Evolutionary conservation across 768 basidiomycete species (phyloP), one percentile per base, ranked within the genome.

Genomic region (Tylopilus sp.): DNA sequence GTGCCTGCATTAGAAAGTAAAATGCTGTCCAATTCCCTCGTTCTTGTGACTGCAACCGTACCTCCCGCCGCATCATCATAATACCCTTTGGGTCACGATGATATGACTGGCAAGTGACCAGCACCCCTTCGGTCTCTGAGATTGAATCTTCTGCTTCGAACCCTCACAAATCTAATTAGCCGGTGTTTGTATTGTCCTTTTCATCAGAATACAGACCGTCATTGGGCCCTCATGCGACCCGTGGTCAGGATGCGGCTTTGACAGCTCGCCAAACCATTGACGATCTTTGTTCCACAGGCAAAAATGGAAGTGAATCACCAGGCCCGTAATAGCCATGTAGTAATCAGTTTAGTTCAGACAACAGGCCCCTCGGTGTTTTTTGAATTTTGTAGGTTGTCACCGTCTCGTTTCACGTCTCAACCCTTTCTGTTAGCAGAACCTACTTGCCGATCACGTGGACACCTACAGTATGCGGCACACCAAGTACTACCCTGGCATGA

Each of bases 361-460:
- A 45, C 34, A 31, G 53, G 52, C 54, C 28, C 45, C 6, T 51
- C 63, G 52, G 63, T 45, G 16, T 29, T 54, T n/a, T 59, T 54
- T 50, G 24, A 30, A 52, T 56, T 25, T 48, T 41, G 28, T 53
- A 31, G 48, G 30, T 50, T 65, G 63, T 24, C 22, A 40, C 12
- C 22, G 36, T 24, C 22, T 42, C 40, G 40, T 42, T 42, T 42
- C 40, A 25, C 40, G 40, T 42, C 40, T 21, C 22, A 26, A 17
- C 40, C 24, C 40, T 41, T 41, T 41, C 40, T 25, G 16, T 26
- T 16, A 25, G 17, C 40, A 42, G 24, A 63, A 60, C 63, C 48
- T 64, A 56, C 59, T 65, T 67, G 62, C 63, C 65, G 63, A 61
- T 65, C 63, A 61, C 63, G 53, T 61, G 63, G 48, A 11, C n/a